A percentile compares a stretch with the other conserved stretches of the same genome.
Evolutionary conservation across 441 rosid genomes (phyloP).

Genomic region (Pelargonium myrrhifolium): DNA sequence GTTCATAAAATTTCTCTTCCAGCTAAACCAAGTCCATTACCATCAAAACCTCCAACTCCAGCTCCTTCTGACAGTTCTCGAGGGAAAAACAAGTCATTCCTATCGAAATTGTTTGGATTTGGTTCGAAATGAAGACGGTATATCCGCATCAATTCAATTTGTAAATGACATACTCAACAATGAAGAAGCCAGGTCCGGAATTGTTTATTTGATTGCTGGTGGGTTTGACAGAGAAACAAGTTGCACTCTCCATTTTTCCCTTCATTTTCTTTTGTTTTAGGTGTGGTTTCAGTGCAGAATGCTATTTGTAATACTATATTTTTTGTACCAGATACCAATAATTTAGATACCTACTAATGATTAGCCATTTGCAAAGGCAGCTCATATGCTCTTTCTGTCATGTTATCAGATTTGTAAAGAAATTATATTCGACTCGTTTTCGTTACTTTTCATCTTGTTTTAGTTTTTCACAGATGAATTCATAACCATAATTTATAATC

Average conservation of each 20-base stretch:
- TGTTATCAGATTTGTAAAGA: background rate
- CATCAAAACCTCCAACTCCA: slow-evolving; percentile 15
- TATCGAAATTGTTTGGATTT: slow-evolving; percentile 57
- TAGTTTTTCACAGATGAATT: background rate
- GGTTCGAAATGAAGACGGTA: slow-evolving; percentile 36
- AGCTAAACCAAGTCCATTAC: slow-evolving; percentile 29
- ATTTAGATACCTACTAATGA: background rate
- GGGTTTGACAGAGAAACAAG: background rate
- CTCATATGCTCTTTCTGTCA: slow-evolving; percentile 8
- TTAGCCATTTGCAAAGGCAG: slow-evolving; percentile 10
- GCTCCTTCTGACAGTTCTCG: slow-evolving; percentile 24
- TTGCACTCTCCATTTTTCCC: background rate
- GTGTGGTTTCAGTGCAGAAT: background rate
- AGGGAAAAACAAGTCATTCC: slow-evolving; percentile 44
- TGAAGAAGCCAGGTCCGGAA: background rate
- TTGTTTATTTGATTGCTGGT: background rate
- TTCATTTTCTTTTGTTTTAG: background rate
- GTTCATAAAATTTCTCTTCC: slow-evolving; percentile 13
- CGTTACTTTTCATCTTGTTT: too few species aligned
- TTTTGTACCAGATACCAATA: slow-evolving; percentile 17
- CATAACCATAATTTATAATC: background rate
- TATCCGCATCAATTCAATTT: background rate
- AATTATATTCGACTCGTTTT: background rate
- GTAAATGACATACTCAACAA: too few species aligned
- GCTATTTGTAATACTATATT: slow-evolving; percentile 7